These are phyloP conservation scores for Torulaspora franciscae DNA, from an alignment of 805 yeast genomes.

Conservation along the genomic window DNA sequence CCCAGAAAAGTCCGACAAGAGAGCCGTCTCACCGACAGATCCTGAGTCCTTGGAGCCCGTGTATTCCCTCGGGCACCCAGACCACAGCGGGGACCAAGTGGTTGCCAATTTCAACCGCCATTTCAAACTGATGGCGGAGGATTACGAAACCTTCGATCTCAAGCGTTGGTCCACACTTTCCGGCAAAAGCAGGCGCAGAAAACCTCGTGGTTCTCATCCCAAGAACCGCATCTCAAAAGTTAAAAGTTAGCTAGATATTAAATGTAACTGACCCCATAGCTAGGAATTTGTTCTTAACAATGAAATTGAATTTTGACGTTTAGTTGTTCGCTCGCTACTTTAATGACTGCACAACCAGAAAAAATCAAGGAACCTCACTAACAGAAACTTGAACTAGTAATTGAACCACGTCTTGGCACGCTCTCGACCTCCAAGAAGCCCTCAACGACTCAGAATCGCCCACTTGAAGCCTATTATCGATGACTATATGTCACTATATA, in stretches of 20 bases:
- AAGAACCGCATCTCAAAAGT: conserved; percentile 12
- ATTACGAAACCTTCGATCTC: conserved; percentile 29
- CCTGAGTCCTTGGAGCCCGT: conserved; percentile 10
- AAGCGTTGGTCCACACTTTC: conserved; percentile 14
- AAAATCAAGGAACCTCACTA: background rate
- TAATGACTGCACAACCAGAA: background rate
- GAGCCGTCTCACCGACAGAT: conserved; percentile 8
- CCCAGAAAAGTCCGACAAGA: background rate
- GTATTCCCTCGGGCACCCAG: background rate
- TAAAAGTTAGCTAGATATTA: conserved; percentile 4
- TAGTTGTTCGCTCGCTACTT: background rate
- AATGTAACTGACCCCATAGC: background rate
- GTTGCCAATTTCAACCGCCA: conserved; percentile 27
- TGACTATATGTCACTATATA: background rate
- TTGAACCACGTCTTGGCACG: background rate
- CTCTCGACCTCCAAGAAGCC: no score
- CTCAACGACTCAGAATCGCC: background rate
- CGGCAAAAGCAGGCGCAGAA: conserved; percentile 2
- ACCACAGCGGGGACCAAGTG: conserved; percentile 13
- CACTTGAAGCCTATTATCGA: background rate
- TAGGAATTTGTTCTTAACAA: background rate
- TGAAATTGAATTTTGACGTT: background rate
- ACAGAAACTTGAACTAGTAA: background rate
- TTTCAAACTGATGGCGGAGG: conserved; percentile 29
- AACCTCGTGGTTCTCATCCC: conserved; percentile 9